Evolutionary conservation across 495 filamentous ascomycete species (phyloP).

Genomic region (Penicillium angulare): DNA sequence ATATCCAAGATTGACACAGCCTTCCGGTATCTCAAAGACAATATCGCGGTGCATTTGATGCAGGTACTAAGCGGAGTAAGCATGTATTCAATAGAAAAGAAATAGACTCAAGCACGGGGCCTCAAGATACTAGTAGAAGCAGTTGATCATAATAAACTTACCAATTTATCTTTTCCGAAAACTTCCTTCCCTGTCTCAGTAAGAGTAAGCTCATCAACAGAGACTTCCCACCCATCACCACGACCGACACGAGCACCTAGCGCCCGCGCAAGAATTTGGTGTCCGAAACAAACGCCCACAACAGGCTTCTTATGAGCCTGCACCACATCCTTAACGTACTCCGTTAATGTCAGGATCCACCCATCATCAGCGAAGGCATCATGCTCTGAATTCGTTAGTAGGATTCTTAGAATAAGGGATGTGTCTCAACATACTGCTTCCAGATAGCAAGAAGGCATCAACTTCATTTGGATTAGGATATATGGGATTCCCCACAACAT

Average conservation of each 20-base stretch:
- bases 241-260: conserved; percentile 63
- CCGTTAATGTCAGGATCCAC: conserved; percentile 71
- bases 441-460: conserved; percentile 75
- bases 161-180: conserved; percentile 64
- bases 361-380: conserved; percentile 61
- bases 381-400: conserved; percentile 31
- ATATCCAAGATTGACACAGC: conserved; percentile 61
- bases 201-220: conserved; percentile 63
- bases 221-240: conserved; percentile 73
- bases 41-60: conserved; percentile 90
- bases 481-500: conserved; percentile 55
- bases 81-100: background rate
- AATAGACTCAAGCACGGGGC: no score
- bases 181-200: conserved; percentile 65
- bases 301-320: conserved; percentile 56
- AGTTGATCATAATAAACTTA: conserved; percentile 35
- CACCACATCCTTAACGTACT: conserved; percentile 57
- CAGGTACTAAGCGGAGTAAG: conserved; percentile 50
- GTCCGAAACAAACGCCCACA: conserved; percentile 87
- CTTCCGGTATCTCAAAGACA: conserved; percentile 59
- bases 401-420: background rate
- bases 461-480: conserved; percentile 67
- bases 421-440: conserved; percentile 60
- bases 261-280: conserved; percentile 82
- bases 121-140: background rate